phyloP scores from a whole-genome alignment of 352 stramenopile genomes.

The Phytophthora hybrid region DNA sequence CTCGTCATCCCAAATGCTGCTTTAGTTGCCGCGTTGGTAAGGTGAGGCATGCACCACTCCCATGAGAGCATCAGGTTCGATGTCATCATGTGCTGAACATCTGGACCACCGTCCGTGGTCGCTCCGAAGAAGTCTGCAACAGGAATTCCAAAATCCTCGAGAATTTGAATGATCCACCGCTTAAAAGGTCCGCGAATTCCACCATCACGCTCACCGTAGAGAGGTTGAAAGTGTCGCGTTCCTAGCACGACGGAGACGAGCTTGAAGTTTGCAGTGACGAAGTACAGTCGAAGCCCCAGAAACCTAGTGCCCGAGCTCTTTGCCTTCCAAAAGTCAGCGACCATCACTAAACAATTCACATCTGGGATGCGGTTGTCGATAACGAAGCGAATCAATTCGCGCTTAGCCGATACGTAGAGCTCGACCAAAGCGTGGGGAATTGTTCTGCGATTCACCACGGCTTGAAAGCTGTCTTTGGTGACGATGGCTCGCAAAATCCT shows the following conservation, averaged over 20 bases:
- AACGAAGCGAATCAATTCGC: neutral
- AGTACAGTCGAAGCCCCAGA: slow-evolving; percentile 3
- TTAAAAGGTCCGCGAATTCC: slow-evolving; percentile 6
- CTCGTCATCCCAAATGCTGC: slow-evolving; percentile 6
- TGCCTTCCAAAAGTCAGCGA: slow-evolving; percentile 13
- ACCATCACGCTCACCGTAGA: slow-evolving; percentile 2
- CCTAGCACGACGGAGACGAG: slow-evolving; percentile 8
- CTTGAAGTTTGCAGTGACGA: neutral
- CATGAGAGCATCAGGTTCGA: neutral
- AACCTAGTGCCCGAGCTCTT: slow-evolving; percentile 3
- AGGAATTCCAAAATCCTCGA: slow-evolving; percentile 2
- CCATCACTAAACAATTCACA: slow-evolving; percentile 1
- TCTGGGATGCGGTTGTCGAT: neutral
- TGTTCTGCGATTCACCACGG: neutral
- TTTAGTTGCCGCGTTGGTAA: slow-evolving; percentile 13
- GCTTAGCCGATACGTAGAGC: slow-evolving; percentile 5
- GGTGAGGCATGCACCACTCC: slow-evolving; percentile 3
- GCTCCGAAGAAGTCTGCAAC: slow-evolving; percentile 3
- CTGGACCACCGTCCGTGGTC: neutral
- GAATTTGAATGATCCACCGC: slow-evolving; percentile 3
- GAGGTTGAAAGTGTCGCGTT: slow-evolving; percentile 4
- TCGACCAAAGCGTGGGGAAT: slow-evolving; percentile 13
- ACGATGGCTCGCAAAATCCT: slow-evolving; percentile 2
- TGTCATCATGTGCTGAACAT: slow-evolving; percentile 10
- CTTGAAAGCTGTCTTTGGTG: slow-evolving; percentile 7